Conservation (phyloP, 805 yeast genomes). For the Spathaspora girioi region DNA sequence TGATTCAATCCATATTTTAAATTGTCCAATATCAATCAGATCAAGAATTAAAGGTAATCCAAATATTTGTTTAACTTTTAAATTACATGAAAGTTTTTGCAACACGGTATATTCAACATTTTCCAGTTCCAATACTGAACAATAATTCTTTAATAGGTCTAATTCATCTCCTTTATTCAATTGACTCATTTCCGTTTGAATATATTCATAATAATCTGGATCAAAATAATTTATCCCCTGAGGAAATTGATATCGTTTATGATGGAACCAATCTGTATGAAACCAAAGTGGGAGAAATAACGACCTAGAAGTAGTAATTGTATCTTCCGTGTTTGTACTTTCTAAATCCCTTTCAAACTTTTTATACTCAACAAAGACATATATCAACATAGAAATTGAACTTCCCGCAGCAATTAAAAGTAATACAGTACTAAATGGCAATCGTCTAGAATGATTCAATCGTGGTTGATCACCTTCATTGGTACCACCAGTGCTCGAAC, state of each 20-base stretch:
- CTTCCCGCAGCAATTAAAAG: slow-evolving; percentile 18
- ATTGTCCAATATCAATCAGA: slow-evolving; percentile 8
- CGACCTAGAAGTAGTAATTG: slow-evolving; percentile 3
- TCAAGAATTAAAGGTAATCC: slow-evolving; percentile 23
- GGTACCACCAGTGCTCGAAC: not conserved
- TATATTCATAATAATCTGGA: slow-evolving; percentile 12
- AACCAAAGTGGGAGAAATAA: slow-evolving; percentile 24
- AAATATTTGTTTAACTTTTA: slow-evolving; percentile 19
- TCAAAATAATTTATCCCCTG: slow-evolving; percentile 23
- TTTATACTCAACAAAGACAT: slow-evolving; percentile 16
- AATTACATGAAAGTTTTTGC: slow-evolving; percentile 19
- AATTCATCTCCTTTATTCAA: slow-evolving; percentile 10
- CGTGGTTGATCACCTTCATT: not conserved
- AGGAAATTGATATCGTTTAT: slow-evolving; percentile 23
- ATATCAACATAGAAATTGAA: slow-evolving; percentile 20
- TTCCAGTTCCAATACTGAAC: slow-evolving; percentile 14
- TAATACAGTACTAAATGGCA: slow-evolving; percentile 18
- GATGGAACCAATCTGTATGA: slow-evolving; percentile 22
- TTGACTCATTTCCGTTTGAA: slow-evolving; percentile 13
- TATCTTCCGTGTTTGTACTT: not conserved
- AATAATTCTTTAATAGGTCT: slow-evolving; percentile 7
- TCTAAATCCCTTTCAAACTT: slow-evolving; percentile 7
- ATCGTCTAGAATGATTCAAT: slow-evolving; percentile 3
- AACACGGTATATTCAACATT: slow-evolving; percentile 25
- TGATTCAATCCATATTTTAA: slow-evolving; percentile 30